These are phyloP conservation scores for Gardenia jasminoides DNA, from an alignment of 257 asterid species.

Conservation along the genomic window DNA sequence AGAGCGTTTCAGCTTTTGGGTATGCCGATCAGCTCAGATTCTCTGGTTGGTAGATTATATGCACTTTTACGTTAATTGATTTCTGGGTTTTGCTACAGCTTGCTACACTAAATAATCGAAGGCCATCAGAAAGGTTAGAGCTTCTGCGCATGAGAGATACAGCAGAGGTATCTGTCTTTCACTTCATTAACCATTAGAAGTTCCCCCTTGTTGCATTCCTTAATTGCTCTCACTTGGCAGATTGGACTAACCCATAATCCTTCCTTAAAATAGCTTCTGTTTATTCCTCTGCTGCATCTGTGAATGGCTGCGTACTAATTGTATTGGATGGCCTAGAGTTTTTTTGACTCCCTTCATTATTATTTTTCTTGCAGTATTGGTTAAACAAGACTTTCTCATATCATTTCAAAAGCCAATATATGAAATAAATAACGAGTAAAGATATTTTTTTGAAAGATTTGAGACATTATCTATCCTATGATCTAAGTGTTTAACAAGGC, in stretches of 20 bases:
- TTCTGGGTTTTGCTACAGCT: slow-evolving; percentile 57
- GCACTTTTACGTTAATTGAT: slow-evolving; percentile 7
- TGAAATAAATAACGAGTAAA: background rate
- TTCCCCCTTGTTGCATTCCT: background rate
- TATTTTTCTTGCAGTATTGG: background rate
- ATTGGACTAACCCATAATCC: background rate
- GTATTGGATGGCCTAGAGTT: background rate
- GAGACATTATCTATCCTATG: background rate
- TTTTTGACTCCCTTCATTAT: background rate
- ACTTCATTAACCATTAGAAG: background rate
- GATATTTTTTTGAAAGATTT: background rate
- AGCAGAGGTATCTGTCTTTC: slow-evolving; percentile 53
- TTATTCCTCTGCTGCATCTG: background rate
- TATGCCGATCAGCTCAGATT: slow-evolving; percentile 31
- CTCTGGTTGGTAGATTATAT: slow-evolving; percentile 9
- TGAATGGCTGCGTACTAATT: background rate
- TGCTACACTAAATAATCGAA: slow-evolving; percentile 60
- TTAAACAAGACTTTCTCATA: background rate
- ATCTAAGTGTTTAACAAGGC: background rate
- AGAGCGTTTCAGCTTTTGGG: slow-evolving; percentile 97
- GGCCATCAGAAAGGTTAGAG: slow-evolving; percentile 89
- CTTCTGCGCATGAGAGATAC: slow-evolving; percentile 79
- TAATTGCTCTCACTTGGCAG: background rate
- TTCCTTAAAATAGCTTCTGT: background rate
- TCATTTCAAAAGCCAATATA: background rate